A percentile compares a stretch with the other conserved stretches of the same genome.
Evolutionary conservation across 1,139 yeast genomes (phyloP).

Genomic region (Pneumocystis canis): DNA sequence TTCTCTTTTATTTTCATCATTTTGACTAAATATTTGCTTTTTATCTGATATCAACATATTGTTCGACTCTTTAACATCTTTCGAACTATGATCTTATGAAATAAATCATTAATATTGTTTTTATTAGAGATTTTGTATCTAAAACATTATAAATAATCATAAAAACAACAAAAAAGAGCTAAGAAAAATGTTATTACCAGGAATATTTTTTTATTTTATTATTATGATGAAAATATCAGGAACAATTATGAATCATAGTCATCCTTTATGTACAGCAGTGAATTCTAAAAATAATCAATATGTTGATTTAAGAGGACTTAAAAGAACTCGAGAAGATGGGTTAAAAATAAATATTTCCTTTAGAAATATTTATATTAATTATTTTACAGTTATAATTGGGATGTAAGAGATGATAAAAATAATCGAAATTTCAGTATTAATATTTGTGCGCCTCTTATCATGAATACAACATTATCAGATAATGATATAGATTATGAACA

Average conservation of each 20-base stretch:
- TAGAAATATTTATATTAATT: background rate
- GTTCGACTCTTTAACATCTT: no score
- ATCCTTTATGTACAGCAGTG: slow-evolving; percentile 7
- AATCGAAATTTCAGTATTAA: slow-evolving; percentile 67
- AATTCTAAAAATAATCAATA: slow-evolving; percentile 11
- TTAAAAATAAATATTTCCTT: background rate
- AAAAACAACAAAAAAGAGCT: background rate
- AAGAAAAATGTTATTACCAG: background rate
- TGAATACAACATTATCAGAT: slow-evolving; percentile 11
- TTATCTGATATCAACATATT: background rate
- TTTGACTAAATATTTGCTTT: background rate
- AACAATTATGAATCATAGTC: background rate
- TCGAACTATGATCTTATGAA: no score
- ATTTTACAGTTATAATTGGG: slow-evolving; percentile 31
- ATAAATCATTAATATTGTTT: no score
- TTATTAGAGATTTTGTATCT: no score
- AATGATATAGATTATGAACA: slow-evolving; percentile 33
- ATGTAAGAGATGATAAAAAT: slow-evolving; percentile 55
- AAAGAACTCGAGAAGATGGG: slow-evolving; percentile 2
- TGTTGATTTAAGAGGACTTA: slow-evolving; percentile 10
- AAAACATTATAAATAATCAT: background rate
- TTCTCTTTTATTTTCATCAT: background rate
- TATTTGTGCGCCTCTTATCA: slow-evolving; percentile 27
- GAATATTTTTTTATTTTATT: background rate
- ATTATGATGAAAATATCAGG: background rate